Percentiles rank a stretch among this genome's conserved stretches.
phyloP scores from a whole-genome alignment of 2,329 filamentous ascomycete species.

The Penicillium sp. region DNA sequence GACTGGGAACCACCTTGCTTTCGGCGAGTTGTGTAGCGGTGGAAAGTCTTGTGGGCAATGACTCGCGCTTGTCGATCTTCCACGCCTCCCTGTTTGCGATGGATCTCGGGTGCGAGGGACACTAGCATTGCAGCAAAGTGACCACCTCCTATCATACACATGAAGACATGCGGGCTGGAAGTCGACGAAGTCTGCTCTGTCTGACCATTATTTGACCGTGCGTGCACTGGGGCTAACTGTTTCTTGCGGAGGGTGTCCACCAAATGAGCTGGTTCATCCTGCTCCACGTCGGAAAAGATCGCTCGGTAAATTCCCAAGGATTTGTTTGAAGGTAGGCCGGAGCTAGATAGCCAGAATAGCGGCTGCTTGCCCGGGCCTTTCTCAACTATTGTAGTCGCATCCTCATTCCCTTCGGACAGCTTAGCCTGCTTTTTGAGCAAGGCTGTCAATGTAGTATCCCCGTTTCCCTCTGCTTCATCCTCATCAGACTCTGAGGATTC shows the following conservation, averaged over 20 bases:
- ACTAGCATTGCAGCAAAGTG: conserved; percentile 98
- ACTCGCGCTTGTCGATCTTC: conserved; percentile 82
- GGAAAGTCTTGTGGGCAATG: conserved; percentile 93
- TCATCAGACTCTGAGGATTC: conserved; percentile 67
- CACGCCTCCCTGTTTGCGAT: conserved; percentile 61
- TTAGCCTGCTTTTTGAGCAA: conserved; percentile 79
- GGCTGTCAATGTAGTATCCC: conserved; percentile 57
- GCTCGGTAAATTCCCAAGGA: conserved; percentile 82
- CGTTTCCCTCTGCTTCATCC: conserved; percentile 47
- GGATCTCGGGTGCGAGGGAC: conserved; percentile 71
- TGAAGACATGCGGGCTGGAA: conserved; percentile 75
- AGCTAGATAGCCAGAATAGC: conserved; percentile 77
- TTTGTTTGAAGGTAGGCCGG: conserved; percentile 66
- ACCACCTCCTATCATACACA: conserved; percentile 97
- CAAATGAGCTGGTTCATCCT: conserved; percentile 57
- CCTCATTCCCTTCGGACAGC: conserved; percentile 50
- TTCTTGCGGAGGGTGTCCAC: conserved; percentile 66
- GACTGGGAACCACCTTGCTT: conserved; percentile 97
- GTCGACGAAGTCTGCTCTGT: conserved; percentile 40
- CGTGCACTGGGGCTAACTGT: conserved; percentile 61
- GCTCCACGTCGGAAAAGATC: conserved; percentile 68
- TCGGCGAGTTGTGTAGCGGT: conserved; percentile 88
- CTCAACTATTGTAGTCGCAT: conserved; percentile 45
- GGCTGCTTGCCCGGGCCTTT: conserved; percentile 62
- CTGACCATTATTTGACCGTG: conserved; percentile 30